Conservation (phyloP, 2,329 filamentous ascomycete genomes). For the Fusarium secorum region DNA sequence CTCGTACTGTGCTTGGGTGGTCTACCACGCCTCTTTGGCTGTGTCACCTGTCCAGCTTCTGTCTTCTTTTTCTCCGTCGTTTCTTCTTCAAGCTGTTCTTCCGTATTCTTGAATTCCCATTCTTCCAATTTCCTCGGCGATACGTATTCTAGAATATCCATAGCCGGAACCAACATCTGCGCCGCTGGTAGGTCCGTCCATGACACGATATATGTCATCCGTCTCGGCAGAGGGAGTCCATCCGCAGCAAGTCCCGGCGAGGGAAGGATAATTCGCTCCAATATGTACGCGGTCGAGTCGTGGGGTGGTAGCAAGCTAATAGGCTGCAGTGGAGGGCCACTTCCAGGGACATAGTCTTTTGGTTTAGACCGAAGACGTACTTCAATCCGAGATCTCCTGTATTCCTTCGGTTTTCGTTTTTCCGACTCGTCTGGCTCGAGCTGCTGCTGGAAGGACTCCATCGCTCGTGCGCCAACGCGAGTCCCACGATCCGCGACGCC, state of each 20-base stretch:
- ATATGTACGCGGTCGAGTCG: slow-evolving; percentile 65
- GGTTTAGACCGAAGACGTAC: slow-evolving; percentile 29
- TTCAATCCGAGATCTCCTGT: slow-evolving; percentile 23
- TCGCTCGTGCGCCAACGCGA: slow-evolving; percentile 23
- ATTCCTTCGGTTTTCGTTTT: slow-evolving; percentile 23
- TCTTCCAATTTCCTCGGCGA: slow-evolving; percentile 64
- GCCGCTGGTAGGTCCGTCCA: slow-evolving; percentile 62
- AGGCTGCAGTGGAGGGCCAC: slow-evolving; percentile 57
- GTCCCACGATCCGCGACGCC: slow-evolving; percentile 13
- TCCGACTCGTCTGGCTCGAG: slow-evolving; percentile 1
- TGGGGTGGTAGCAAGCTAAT: slow-evolving; percentile 57
- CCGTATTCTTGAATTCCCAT: slow-evolving; percentile 59
- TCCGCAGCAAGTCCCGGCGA: slow-evolving; percentile 44
- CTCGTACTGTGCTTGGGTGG: slow-evolving; percentile 46
- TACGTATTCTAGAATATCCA: slow-evolving; percentile 64
- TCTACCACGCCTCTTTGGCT: slow-evolving; percentile 38
- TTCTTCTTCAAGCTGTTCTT: slow-evolving; percentile 54
- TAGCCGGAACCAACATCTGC: slow-evolving; percentile 55
- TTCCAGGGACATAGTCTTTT: slow-evolving; percentile 53
- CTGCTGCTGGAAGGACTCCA: slow-evolving; percentile 27
- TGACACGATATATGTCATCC: slow-evolving; percentile 63
- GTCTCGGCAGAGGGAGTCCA: slow-evolving; percentile 50
- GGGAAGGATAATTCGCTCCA: slow-evolving; percentile 60
- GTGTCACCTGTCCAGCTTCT: slow-evolving; percentile 22
- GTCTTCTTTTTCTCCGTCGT: slow-evolving; percentile 42